Percentiles rank a stretch among this genome's conserved stretches.
Evolutionary conservation across 2,329 filamentous ascomycete genomes (phyloP).

Genomic region (Fusarium anthophilum): DNA sequence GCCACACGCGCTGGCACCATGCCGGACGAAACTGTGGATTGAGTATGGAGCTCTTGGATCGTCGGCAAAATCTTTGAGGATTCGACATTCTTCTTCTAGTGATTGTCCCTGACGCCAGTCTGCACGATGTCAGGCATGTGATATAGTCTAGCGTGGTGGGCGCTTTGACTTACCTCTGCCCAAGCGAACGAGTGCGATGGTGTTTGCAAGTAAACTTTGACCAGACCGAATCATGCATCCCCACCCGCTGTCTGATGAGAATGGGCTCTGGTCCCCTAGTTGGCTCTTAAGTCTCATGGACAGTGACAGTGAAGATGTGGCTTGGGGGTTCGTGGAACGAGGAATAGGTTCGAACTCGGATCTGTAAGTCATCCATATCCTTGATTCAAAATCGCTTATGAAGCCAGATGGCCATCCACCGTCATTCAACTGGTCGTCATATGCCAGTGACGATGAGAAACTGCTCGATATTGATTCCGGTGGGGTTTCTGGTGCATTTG

Average conservation of each 20-base stretch:
- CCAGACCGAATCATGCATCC: constrained; percentile 99
- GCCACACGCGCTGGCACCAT: constrained; percentile 86
- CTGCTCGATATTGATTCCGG: constrained; percentile 61
- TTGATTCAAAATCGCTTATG: constrained; percentile 90
- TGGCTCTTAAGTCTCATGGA: constrained; percentile 85
- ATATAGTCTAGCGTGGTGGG: background rate
- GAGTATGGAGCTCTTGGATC: constrained; percentile 88
- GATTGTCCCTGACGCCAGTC: constrained; percentile 78
- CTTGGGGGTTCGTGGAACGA: constrained; percentile 78
- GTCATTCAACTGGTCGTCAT: constrained; percentile 55
- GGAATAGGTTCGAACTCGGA: constrained; percentile 86
- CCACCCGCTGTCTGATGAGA: constrained; percentile 95
- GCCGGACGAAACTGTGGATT: constrained; percentile 91
- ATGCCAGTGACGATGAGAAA: constrained; percentile 61
- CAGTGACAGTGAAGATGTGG: constrained; percentile 77
- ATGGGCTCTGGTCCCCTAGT: constrained; percentile 80
- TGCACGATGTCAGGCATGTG: constrained; percentile 37
- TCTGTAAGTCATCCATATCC: constrained; percentile 96
- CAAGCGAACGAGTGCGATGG: constrained; percentile 75
- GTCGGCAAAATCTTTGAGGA: constrained; percentile 88
- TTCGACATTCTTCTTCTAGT: constrained; percentile 69
- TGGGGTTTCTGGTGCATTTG: constrained; percentile 54
- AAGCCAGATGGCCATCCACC: constrained; percentile 85
- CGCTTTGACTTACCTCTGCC: constrained; percentile 73
- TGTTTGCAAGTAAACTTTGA: constrained; percentile 90